Percentiles rank a stretch among this genome's conserved stretches.
Conservation (phyloP, 2,329 filamentous ascomycete genomes). For the Fusarium transvaalense region DNA sequence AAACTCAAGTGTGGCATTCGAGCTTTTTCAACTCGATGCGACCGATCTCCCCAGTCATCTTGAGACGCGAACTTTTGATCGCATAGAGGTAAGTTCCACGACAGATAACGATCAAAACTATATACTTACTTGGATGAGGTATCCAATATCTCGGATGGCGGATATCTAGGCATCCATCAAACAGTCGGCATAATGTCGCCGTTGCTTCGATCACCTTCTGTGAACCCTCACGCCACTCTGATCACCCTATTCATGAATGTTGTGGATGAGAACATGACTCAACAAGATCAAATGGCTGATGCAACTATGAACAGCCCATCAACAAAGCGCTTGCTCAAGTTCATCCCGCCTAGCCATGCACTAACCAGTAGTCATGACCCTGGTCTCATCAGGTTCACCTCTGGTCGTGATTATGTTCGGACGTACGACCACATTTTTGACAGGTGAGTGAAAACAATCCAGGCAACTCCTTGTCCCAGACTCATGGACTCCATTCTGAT, state of each 20-base stretch:
- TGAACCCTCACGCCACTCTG: constrained; percentile 26
- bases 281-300: neutral
- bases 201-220: neutral
- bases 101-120: rapidly evolving
- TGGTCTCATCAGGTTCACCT: neutral
- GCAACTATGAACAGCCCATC: neutral
- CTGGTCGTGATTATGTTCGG: neutral
- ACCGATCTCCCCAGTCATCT: neutral
- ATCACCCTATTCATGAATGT: constrained; percentile 23
- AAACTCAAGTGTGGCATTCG: neutral
- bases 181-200: neutral
- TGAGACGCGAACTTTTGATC: neutral
- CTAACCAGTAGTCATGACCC: neutral
- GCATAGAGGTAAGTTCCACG: constrained; percentile 13
- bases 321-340: neutral
- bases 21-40: neutral
- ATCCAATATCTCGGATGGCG: constrained; percentile 14
- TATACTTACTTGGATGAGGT: neutral
- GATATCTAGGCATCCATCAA: neutral
- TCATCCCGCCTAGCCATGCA: neutral
- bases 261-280: neutral
- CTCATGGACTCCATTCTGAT: neutral
- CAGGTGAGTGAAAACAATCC: neutral
- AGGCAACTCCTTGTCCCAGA: neutral
- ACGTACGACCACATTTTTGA: neutral